Conservation (phyloP, 2,329 filamentous ascomycete genomes). For the Venturia effusa region DNA sequence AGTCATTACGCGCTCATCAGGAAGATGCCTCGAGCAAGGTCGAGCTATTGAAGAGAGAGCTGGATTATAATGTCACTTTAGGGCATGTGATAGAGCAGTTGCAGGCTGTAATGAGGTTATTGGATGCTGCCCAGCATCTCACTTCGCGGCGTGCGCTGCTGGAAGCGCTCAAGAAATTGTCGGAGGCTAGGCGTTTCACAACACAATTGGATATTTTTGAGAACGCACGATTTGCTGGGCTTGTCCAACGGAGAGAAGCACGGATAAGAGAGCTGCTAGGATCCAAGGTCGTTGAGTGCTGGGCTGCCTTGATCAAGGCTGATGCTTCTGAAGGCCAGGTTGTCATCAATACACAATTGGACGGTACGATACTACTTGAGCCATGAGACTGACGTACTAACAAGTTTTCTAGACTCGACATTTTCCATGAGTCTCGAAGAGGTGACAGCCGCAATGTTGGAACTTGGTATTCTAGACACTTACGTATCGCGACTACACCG, state of each 20-base stretch:
- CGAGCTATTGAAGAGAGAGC: conserved; percentile 45
- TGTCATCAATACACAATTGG: conserved; percentile 33
- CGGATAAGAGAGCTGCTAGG: conserved; percentile 57
- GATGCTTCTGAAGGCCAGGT: conserved; percentile 32
- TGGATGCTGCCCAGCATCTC: conserved; percentile 36
- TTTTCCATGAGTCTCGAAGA: conserved; percentile 21
- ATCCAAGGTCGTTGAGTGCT: conserved; percentile 57
- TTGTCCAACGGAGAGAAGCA: conserved; percentile 55
- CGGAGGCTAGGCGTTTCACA: conserved; percentile 42
- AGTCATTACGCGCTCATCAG: conserved; percentile 51
- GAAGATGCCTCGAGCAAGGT: conserved; percentile 49
- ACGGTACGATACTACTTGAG: conserved; percentile 40
- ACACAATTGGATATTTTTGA: conserved; percentile 49
- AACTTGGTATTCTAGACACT: conserved; percentile 34
- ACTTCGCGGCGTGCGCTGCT: conserved; percentile 34
- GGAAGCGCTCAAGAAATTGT: conserved; percentile 37
- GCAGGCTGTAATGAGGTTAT: conserved; percentile 36
- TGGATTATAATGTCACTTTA: conserved; percentile 47
- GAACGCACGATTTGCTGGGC: conserved; percentile 23
- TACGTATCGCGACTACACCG: conserved; percentile 49
- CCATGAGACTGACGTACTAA: neutral
- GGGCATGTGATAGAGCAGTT: conserved; percentile 40
- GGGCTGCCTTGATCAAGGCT: conserved; percentile 52
- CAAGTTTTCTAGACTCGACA: conserved; percentile 13
- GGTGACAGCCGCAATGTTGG: conserved; percentile 25